Evolutionary conservation across 2,329 filamentous ascomycete genomes (phyloP).

Genomic region (Gnomoniopsis sp.): DNA sequence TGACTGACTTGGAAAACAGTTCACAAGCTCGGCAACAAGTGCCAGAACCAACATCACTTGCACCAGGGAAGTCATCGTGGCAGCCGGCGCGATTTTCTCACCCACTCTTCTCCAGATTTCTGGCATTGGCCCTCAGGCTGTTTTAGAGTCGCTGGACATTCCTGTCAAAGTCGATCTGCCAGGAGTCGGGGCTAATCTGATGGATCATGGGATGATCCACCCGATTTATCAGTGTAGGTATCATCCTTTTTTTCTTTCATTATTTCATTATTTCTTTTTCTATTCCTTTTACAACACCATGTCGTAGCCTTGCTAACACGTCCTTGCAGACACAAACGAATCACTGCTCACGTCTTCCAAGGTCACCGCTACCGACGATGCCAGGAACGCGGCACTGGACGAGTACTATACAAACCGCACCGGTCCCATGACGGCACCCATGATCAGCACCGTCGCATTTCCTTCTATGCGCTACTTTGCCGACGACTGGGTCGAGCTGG

Average conservation of each 20-base stretch:
- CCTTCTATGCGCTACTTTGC: slow-evolving; percentile 20
- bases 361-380: slow-evolving; percentile 15
- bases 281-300: too few relatives aligned
- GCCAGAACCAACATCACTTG: slow-evolving; percentile 24
- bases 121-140: slow-evolving; percentile 29
- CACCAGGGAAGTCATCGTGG: slow-evolving; percentile 27
- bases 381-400: slow-evolving; percentile 12
- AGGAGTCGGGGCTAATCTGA: slow-evolving; percentile 28
- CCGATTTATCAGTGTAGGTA: slow-evolving; percentile 30
- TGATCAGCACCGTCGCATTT: slow-evolving; percentile 25
- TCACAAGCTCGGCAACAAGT: slow-evolving; percentile 23
- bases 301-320: slow-evolving; percentile 2
- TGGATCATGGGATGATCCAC: slow-evolving; percentile 33
- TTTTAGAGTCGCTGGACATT: slow-evolving; percentile 27
- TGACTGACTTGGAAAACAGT: slow-evolving; percentile 20
- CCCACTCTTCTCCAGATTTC: slow-evolving; percentile 31
- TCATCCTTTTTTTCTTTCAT: too few relatives aligned
- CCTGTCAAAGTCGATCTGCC: slow-evolving; percentile 28
- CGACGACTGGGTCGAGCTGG: slow-evolving; percentile 16
- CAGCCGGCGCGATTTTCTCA: slow-evolving; percentile 29
- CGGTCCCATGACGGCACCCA: slow-evolving; percentile 23
- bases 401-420: slow-evolving; percentile 23
- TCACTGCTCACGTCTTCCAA: slow-evolving; percentile 19
- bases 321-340: slow-evolving; percentile 18
- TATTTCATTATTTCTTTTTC: too few relatives aligned